A percentile compares a stretch with the other conserved stretches of the same genome.
phyloP scores from a whole-genome alignment of 1,139 yeast genomes.

The Debaryomyces subglobosus region DNA sequence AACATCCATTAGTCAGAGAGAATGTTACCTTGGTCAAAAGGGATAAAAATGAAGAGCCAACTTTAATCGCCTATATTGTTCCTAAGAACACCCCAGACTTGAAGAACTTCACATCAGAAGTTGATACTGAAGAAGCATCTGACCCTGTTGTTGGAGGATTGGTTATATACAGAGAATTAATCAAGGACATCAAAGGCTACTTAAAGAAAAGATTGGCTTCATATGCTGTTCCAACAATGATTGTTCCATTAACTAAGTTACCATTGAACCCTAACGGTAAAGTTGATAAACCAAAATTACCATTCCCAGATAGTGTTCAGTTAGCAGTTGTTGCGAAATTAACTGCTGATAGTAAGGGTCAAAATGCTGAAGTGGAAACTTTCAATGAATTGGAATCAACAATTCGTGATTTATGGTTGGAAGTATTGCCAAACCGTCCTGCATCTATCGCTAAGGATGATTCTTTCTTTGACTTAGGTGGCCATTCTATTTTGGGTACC shows the following conservation, averaged over 20 bases:
- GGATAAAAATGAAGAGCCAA: constrained; percentile 90
- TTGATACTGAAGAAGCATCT: constrained; percentile 40
- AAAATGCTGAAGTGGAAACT: constrained; percentile 44
- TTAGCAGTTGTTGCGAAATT: constrained; percentile 65
- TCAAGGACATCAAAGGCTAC: constrained; percentile 78
- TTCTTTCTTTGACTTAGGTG: constrained; percentile 96
- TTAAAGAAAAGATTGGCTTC: constrained; percentile 88
- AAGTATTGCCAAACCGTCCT: constrained; percentile 83
- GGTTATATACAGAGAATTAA: constrained; percentile 72
- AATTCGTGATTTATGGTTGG: constrained; percentile 82
- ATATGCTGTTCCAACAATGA: constrained; percentile 90
- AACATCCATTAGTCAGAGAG: constrained; percentile 88
- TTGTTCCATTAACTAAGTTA: constrained; percentile 81
- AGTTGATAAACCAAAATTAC: constrained; percentile 95
- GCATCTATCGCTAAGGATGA: constrained; percentile 75
- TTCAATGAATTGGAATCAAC: constrained; percentile 67
- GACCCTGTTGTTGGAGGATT: constrained; percentile 83
- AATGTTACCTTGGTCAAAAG: constrained; percentile 91
- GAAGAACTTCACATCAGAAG: constrained; percentile 49
- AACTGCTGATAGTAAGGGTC: constrained; percentile 31
- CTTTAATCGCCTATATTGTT: constrained; percentile 87
- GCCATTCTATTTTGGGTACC: constrained; percentile 95
- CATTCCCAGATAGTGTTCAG: constrained; percentile 91
- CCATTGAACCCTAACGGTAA: constrained; percentile 98
- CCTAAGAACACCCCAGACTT: constrained; percentile 71